Conservation (phyloP, 768 basidiomycete species). For the Naematelia encephala region DNA sequence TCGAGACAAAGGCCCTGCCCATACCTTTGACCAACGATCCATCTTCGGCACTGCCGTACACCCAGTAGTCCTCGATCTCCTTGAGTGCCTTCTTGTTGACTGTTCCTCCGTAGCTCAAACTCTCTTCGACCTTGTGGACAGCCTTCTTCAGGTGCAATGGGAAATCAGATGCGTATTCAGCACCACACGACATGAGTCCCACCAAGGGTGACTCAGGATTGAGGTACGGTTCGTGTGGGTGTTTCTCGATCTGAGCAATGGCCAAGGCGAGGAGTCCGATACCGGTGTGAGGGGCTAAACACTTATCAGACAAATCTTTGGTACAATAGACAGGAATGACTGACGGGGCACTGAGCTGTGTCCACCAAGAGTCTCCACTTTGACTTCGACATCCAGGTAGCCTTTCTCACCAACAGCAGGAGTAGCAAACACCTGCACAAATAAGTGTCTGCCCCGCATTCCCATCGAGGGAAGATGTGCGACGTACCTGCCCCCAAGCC, state of each 20-base stretch:
- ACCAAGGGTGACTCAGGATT: slow-evolving; percentile 62
- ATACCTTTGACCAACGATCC: slow-evolving; percentile 13
- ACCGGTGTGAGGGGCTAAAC: slow-evolving; percentile 43
- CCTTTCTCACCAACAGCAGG: slow-evolving; percentile 47
- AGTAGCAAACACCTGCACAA: slow-evolving; percentile 20
- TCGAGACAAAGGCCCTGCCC: slow-evolving; percentile 32
- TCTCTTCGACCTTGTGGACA: slow-evolving; percentile 16
- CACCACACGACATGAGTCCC: slow-evolving; percentile 63
- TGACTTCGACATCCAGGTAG: slow-evolving; percentile 37
- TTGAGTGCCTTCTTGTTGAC: slow-evolving; percentile 56
- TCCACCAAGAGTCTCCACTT: slow-evolving; percentile 41
- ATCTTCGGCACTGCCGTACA: slow-evolving; percentile 20
- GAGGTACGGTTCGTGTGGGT: slow-evolving; percentile 51
- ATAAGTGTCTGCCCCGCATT: too few species aligned
- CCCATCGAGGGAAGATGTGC: neutral
- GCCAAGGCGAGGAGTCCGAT: slow-evolving; percentile 46
- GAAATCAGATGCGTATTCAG: slow-evolving; percentile 59
- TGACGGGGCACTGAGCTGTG: slow-evolving; percentile 41
- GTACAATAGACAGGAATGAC: neutral
- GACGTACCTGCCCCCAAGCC: slow-evolving; percentile 31
- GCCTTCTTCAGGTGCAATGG: slow-evolving; percentile 22
- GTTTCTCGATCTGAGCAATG: slow-evolving; percentile 42
- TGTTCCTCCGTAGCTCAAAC: slow-evolving; percentile 14
- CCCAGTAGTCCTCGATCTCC: slow-evolving; percentile 49
- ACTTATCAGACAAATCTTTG: neutral